These are phyloP conservation scores for Phyllosticta ampelicida DNA, from an alignment of 2,329 filamentous ascomycete species.

Conservation along the genomic window DNA sequence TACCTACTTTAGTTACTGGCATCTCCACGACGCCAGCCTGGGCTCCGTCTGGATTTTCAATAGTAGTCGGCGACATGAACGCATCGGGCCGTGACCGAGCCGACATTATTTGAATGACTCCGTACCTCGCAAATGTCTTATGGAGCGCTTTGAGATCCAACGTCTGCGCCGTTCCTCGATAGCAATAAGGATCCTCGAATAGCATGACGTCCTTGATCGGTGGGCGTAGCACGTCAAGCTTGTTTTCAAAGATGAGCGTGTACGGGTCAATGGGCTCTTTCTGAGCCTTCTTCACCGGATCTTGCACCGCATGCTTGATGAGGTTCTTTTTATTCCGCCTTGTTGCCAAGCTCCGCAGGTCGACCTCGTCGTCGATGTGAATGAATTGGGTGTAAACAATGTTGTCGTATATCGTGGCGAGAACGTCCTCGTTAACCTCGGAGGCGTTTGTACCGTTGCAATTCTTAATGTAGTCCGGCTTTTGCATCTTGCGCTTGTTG, in stretches of 20 bases:
- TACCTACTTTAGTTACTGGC: constrained; percentile 90
- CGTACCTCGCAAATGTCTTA: constrained; percentile 81
- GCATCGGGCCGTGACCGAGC: constrained; percentile 87
- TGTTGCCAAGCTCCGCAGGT: constrained; percentile 61
- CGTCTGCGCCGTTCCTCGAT: constrained; percentile 63
- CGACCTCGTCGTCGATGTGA: constrained; percentile 85
- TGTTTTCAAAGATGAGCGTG: constrained; percentile 82
- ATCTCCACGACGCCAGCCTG: constrained; percentile 93
- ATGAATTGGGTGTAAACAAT: constrained; percentile 98
- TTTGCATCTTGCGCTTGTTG: constrained; percentile 99
- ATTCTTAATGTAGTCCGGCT: constrained; percentile 89
- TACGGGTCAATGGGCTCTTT: constrained; percentile 94
- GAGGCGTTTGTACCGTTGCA: constrained; percentile 59
- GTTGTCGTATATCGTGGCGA: constrained; percentile 97
- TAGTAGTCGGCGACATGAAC: constrained; percentile 81
- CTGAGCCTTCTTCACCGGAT: constrained; percentile 52
- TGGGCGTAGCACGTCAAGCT: constrained; percentile 70
- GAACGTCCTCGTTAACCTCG: constrained; percentile 73
- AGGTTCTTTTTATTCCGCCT: constrained; percentile 57
- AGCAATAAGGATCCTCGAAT: constrained; percentile 83
- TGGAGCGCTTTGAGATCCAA: constrained; percentile 76
- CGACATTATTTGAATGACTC: constrained; percentile 88
- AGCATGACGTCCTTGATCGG: constrained; percentile 86
- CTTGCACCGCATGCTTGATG: constrained; percentile 45
- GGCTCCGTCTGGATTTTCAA: constrained; percentile 73